Evolutionary conservation across 2,329 filamentous ascomycete genomes (phyloP).

Genomic region (Byssothecium circinans): DNA sequence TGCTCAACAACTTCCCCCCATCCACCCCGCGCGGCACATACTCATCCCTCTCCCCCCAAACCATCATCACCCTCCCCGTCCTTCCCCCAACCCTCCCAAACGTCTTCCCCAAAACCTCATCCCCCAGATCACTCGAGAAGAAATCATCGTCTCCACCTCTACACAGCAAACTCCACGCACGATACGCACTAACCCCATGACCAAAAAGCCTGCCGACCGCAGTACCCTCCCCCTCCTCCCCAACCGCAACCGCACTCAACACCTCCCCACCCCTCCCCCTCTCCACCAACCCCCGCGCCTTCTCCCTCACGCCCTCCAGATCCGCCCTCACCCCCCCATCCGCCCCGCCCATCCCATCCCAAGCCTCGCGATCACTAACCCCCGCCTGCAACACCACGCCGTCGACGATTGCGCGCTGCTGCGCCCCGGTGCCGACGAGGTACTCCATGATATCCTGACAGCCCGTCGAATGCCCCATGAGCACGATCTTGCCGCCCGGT

Average conservation of each 20-base stretch:
- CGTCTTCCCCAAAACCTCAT: constrained; percentile 59
- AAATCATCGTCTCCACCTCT: constrained; percentile 77
- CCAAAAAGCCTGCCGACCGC: constrained; percentile 29
- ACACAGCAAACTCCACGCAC: constrained; percentile 62
- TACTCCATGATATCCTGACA: constrained; percentile 70
- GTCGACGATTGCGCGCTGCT: constrained; percentile 60
- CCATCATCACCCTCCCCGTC: constrained; percentile 59
- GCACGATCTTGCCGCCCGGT: constrained; percentile 4
- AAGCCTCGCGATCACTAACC: constrained; percentile 73
- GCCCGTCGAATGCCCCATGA: constrained; percentile 71
- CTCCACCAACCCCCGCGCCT: constrained; percentile 59
- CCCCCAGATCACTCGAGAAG: constrained; percentile 77
- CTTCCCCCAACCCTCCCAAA: constrained; percentile 65
- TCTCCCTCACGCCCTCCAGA: constrained; percentile 38
- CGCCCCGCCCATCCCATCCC: constrained; percentile 37
- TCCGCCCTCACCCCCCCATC: constrained; percentile 21
- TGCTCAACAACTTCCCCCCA: constrained; percentile 58
- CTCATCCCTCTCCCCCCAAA: constrained; percentile 69
- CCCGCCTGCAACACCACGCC: constrained; percentile 80
- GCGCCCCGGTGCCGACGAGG: constrained; percentile 44
- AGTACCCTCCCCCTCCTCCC: too few relatives aligned
- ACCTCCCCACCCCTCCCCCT: constrained; percentile 58
- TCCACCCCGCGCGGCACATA: constrained; percentile 62
- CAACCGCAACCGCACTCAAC: constrained; percentile 54
- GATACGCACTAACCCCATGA: constrained; percentile 56